Percentiles rank a stretch among this genome's conserved stretches.
phyloP scores from a whole-genome alignment of 2,329 filamentous ascomycete genomes.

The Grosmannia clavigera region DNA sequence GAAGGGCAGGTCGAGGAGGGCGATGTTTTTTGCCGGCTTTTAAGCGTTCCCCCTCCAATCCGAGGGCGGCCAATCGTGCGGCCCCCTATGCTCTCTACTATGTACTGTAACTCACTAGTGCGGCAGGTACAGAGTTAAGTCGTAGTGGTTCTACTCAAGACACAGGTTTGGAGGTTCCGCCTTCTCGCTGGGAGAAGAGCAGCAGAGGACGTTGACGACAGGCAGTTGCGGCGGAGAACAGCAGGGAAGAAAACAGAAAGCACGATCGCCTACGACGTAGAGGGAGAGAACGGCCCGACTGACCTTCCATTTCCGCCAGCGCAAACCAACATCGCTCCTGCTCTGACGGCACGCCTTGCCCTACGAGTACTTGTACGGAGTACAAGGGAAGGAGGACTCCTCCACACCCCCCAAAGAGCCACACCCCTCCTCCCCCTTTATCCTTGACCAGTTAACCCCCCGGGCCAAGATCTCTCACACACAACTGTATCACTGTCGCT shows the following conservation, averaged over 20 bases:
- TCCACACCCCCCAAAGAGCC: background rate
- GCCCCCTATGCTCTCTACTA: background rate
- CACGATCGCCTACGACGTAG: no score
- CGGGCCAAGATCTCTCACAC: slow-evolving; percentile 27
- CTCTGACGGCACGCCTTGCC: background rate
- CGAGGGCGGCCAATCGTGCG: background rate
- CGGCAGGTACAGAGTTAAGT: slow-evolving; percentile 5
- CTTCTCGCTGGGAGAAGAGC: no score
- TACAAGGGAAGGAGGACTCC: background rate
- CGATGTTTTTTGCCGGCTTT: background rate
- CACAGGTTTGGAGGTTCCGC: no score
- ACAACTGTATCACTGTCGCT: slow-evolving; percentile 25
- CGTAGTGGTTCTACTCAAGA: background rate
- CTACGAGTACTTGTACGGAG: background rate
- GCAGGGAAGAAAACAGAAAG: background rate
- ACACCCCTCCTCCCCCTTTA: background rate
- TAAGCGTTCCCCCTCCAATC: background rate
- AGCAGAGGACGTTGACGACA: background rate
- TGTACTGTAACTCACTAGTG: slow-evolving; percentile 8
- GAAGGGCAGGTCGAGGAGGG: background rate
- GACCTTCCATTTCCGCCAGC: background rate
- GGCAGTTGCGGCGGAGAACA: background rate
- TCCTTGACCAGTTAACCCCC: background rate
- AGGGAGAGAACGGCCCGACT: no score
- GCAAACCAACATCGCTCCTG: background rate